Conservation (phyloP, 352 stramenopile genomes). For the Pythium dissotocum region DNA sequence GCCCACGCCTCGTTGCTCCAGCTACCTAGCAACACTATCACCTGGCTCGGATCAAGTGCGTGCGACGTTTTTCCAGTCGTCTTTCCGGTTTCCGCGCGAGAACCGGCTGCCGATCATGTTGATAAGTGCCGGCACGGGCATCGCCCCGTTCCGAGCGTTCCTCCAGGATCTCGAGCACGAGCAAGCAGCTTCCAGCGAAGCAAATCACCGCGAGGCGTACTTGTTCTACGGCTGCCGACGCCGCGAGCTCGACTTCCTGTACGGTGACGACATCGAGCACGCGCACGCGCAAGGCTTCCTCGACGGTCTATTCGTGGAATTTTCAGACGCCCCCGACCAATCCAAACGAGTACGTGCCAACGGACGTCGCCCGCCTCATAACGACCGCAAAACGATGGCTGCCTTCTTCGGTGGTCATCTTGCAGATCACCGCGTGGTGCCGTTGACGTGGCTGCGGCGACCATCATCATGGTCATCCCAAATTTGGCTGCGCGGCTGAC, state of each 20-base stretch:
- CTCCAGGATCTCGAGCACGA: conserved; percentile 76
- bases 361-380: not conserved
- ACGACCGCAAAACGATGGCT: not conserved
- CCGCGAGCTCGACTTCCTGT: conserved; percentile 66
- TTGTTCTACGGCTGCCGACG: conserved; percentile 79
- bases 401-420: not conserved
- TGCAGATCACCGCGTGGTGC: not conserved
- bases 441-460: not conserved
- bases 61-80: conserved; percentile 71
- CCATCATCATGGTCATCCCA: not conserved
- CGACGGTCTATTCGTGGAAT: conserved; percentile 56
- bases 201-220: conserved; percentile 49
- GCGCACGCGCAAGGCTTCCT: conserved; percentile 46
- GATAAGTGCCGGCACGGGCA: conserved; percentile 76
- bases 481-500: too few species aligned
- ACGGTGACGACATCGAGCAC: conserved; percentile 58
- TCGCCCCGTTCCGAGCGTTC: conserved; percentile 83
- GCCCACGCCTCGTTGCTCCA: conserved; percentile 75
- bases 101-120: conserved; percentile 68
- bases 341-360: conserved; percentile 50
- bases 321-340: conserved; percentile 41
- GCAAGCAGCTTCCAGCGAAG: conserved; percentile 21
- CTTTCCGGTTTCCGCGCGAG: conserved; percentile 70
- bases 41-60: conserved; percentile 47
- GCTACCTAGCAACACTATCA: conserved; percentile 55